These are phyloP conservation scores for Nicotiana knightiana DNA, from an alignment of 257 asterid species.

Conservation along the genomic window DNA sequence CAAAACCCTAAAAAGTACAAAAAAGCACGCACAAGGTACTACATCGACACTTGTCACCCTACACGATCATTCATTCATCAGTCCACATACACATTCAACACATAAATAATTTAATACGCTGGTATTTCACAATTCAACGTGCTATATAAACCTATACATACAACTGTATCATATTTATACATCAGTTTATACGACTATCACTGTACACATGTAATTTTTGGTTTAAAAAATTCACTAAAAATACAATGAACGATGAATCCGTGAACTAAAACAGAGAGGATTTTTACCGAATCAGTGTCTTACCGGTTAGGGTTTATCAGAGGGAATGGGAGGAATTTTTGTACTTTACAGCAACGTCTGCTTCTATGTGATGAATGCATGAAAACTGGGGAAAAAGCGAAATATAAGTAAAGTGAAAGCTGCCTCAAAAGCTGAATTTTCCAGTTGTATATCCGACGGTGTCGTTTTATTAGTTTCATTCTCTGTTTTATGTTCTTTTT, in stretches of 20 bases:
- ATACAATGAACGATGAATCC: background rate
- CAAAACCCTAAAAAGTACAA: background rate
- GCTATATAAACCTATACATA: background rate
- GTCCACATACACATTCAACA: background rate
- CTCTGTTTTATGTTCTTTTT: too few species aligned
- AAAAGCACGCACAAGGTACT: background rate
- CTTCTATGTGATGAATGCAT: background rate
- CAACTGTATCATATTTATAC: background rate
- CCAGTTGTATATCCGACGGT: background rate
- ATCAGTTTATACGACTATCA: background rate
- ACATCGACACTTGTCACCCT: background rate
- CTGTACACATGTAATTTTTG: background rate
- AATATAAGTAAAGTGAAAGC: conserved; percentile 5
- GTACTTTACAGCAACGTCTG: conserved; percentile 1
- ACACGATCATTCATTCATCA: background rate
- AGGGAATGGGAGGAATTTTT: background rate
- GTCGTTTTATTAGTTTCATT: background rate
- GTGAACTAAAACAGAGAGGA: background rate
- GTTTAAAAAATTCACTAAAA: background rate
- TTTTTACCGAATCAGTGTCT: background rate
- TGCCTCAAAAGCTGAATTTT: conserved; percentile 5
- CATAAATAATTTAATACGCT: background rate
- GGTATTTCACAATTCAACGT: background rate
- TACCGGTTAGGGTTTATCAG: conserved; percentile 1
- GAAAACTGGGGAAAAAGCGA: conserved; percentile 7